These are phyloP conservation scores for Hyphopichia buzzinii DNA, from an alignment of 1,139 yeast genomes.

Conservation along the genomic window DNA sequence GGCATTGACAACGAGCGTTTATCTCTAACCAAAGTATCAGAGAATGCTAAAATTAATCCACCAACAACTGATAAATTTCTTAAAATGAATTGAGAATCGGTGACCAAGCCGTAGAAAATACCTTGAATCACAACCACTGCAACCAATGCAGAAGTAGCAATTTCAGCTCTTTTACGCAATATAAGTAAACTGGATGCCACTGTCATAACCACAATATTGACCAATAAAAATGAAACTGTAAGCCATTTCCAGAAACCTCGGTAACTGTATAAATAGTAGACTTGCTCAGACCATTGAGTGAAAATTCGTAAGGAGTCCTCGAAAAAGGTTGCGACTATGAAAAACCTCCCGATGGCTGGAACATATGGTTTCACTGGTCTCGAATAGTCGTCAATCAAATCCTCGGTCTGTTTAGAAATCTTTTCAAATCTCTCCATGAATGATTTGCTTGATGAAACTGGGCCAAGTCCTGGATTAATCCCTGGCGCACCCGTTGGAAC, in stretches of 20 bases:
- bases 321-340: constrained; percentile 90
- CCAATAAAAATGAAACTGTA: constrained; percentile 64
- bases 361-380: constrained; percentile 66
- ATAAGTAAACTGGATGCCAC: constrained; percentile 72
- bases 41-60: constrained; percentile 83
- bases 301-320: constrained; percentile 87
- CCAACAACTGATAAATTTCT: constrained; percentile 91
- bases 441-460: constrained; percentile 20
- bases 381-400: constrained; percentile 43
- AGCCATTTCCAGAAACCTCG: constrained; percentile 79
- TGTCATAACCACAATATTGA: constrained; percentile 70
- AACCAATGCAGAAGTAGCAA: constrained; percentile 71
- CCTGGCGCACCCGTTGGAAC: constrained; percentile 10
- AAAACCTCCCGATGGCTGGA: constrained; percentile 84
- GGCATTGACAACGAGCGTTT: constrained; percentile 74
- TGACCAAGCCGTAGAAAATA: constrained; percentile 80
- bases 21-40: constrained; percentile 85
- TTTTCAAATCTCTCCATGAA: constrained; percentile 45
- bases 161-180: constrained; percentile 64
- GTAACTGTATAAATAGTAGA: constrained; percentile 75
- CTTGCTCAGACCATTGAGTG: constrained; percentile 91
- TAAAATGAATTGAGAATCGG: constrained; percentile 77
- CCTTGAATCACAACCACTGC: constrained; percentile 84
- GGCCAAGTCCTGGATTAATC: constrained; percentile 22
- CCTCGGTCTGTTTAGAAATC: constrained; percentile 46